Percentiles rank a stretch among this genome's conserved stretches.
Conservation (phyloP, 106 monocot species). For the Narthecium ossifragum region DNA sequence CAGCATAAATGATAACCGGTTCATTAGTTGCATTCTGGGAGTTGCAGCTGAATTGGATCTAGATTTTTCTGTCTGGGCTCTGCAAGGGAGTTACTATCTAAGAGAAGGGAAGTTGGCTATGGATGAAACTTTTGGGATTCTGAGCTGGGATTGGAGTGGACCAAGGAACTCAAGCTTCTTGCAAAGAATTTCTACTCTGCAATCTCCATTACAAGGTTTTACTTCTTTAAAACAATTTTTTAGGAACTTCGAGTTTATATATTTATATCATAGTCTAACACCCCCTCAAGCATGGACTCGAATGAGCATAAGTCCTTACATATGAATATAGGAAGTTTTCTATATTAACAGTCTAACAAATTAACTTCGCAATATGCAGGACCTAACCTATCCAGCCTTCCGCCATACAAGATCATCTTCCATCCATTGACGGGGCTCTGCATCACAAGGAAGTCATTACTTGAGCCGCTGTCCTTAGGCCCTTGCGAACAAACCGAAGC, state of each 20-base stretch:
- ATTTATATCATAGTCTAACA: background rate
- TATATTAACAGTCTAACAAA: too few species aligned
- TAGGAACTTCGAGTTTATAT: background rate
- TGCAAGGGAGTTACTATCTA: constrained; percentile 52
- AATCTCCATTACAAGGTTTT: constrained; percentile 24
- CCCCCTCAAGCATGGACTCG: too few species aligned
- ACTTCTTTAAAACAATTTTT: background rate
- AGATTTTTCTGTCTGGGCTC: constrained; percentile 58
- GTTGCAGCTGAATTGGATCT: constrained; percentile 42
- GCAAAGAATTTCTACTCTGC: constrained; percentile 17
- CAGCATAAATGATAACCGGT: constrained; percentile 45
- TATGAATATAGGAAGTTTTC: too few species aligned
- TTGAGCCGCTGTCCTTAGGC: constrained; percentile 15
- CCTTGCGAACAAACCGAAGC: constrained; percentile 37
- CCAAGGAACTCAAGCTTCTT: constrained; percentile 19
- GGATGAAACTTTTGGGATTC: constrained; percentile 30
- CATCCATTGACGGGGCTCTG: constrained; percentile 59
- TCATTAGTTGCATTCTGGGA: constrained; percentile 35
- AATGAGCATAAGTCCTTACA: too few species aligned
- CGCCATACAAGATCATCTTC: constrained; percentile 38
- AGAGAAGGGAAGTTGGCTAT: constrained; percentile 21
- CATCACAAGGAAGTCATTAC: constrained; percentile 9
- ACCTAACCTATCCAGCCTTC: constrained; percentile 3
- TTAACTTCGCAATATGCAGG: constrained; percentile 5
- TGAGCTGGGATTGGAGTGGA: constrained; percentile 21